Evolutionary conservation across 2,329 filamentous ascomycete species (phyloP).

Genomic region (Ilyonectria sp.): DNA sequence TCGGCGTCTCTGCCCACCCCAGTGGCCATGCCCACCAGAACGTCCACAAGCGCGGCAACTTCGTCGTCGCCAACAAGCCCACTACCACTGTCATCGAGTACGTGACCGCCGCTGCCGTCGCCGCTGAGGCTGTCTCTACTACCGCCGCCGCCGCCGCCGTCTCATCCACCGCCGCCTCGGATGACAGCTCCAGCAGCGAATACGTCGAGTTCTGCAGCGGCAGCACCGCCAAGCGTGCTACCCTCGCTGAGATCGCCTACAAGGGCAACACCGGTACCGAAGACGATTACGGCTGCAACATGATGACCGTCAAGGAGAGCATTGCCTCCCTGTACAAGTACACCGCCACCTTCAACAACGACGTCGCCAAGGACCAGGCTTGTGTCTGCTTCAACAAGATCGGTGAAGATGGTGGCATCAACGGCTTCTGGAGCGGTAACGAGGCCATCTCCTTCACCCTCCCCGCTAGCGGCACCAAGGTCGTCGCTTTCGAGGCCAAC

Average conservation of each 20-base stretch:
- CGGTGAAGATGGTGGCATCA: conserved; percentile 54
- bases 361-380: conserved; percentile 51
- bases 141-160: conserved; percentile 20
- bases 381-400: conserved; percentile 70
- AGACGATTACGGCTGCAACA: conserved; percentile 66
- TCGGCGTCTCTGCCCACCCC: conserved; percentile 60
- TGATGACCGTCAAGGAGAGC: conserved; percentile 59
- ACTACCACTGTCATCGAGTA: conserved; percentile 43
- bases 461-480: conserved; percentile 53
- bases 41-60: conserved; percentile 53
- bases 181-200: conserved; percentile 33
- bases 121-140: conserved; percentile 32
- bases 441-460: conserved; percentile 60
- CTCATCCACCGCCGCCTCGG: conserved; percentile 5
- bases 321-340: conserved; percentile 61
- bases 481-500: conserved; percentile 62
- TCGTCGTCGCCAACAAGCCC: conserved; percentile 55
- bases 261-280: conserved; percentile 62
- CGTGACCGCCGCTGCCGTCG: conserved; percentile 37
- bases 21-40: conserved; percentile 56
- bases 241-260: conserved; percentile 62
- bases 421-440: conserved; percentile 65
- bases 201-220: conserved; percentile 56
- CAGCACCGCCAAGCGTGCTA: conserved; percentile 61
- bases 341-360: conserved; percentile 59